Base-by-base conservation (phyloP, 768 basidiomycete genomes). In the Chalciporus pseudorubinellus region DNA sequence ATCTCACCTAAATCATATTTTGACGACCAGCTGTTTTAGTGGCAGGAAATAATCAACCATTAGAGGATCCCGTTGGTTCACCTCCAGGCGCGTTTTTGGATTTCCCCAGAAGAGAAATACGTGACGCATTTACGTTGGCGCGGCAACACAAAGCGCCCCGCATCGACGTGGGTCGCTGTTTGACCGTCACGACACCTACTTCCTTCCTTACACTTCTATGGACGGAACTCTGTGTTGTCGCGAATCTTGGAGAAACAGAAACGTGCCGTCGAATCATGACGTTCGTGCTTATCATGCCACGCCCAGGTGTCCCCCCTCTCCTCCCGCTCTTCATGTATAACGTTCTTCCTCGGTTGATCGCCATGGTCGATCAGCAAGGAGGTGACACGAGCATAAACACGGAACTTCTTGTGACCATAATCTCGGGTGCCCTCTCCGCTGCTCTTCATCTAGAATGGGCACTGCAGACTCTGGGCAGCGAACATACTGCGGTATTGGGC, bases 401-500 rank as follows among this genome's bases (percentile, higher is more conserved):
- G 4, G 88, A 92, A 62, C 73, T 89, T 24, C 64, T 91, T 20
- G 80, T 81, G n/a, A 74, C 77, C 4, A 72, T 87, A 46, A 70
- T 89, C 18, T 80, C 85, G 8, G 86, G 85, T 2, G 74, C 80
- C 1, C 74, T 92, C 33, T 84, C 84, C 2, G 77, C 80, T 1
- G 82, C 85, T 0, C 70, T 87, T 44, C 85, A 91, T 56, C 64
- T 88, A 10, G 89, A 92, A 63, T 79, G 84, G 73, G 85, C 85
- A 11, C 69, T 86, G 52, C 76, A 77, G 46, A 75, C 77, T 6
- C 74, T 79, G 26, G 73, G 75, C 51, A 74, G 74, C 41, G 79
- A 83, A 46, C 74, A 79, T 45, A 67, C 70, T 18, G 67, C 71
- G 14, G 70, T 79, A 7, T 68, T 88, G 11, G 88, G 88, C 11